A percentile compares a stretch with the other conserved stretches of the same genome.
Conservation (phyloP, 1,284 basidiomycete genomes). For the Moesziomyces aphidis region DNA sequence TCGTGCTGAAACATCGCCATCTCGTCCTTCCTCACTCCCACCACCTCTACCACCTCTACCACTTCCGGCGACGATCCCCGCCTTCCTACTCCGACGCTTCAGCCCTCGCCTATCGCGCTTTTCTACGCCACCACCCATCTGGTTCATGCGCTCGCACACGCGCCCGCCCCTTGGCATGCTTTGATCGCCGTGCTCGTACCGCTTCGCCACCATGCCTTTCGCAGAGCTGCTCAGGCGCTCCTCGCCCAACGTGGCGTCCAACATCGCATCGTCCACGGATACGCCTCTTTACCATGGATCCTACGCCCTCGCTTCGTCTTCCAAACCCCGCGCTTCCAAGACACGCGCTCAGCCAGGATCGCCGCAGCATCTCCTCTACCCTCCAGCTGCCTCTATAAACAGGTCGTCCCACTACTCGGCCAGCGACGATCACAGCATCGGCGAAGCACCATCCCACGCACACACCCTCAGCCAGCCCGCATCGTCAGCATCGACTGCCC, state of each 20-base stretch:
- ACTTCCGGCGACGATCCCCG: neutral
- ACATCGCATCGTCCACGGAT: neutral
- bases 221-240: conserved; percentile 24
- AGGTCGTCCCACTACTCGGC: conserved; percentile 17
- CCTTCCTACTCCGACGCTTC: neutral
- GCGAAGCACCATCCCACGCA: conserved; percentile 21
- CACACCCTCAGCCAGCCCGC: conserved; percentile 2
- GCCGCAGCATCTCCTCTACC: conserved; percentile 16
- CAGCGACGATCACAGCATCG: conserved; percentile 25
- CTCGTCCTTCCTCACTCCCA: neutral
- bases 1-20: no score
- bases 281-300: conserved; percentile 11
- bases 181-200: neutral
- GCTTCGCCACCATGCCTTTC: conserved; percentile 25
- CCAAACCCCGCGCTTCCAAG: conserved; percentile 6
- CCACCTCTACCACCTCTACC: neutral
- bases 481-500: conserved; percentile 8
- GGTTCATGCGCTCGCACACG: no score
- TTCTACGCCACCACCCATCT: neutral
- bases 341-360: conserved; percentile 1
- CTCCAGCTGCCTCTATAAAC: neutral
- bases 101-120: neutral
- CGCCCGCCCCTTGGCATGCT: neutral
- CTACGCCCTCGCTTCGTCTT: conserved; percentile 6
- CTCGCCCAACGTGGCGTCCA: neutral